phyloP scores from a whole-genome alignment of 306 rosid genomes.

The Carpinus viminea region DNA sequence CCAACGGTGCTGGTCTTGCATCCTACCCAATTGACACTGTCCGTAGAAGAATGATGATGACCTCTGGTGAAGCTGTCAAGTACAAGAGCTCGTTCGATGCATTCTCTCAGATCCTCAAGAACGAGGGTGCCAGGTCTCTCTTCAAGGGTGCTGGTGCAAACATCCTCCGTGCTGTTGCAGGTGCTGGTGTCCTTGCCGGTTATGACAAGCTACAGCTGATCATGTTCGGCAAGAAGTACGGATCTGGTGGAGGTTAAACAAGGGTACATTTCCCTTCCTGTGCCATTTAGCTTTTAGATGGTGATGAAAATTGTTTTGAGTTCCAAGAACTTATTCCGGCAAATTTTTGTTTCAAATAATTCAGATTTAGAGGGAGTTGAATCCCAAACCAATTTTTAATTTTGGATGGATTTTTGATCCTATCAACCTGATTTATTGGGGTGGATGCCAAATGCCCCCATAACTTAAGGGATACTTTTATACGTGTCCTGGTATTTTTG shows the following conservation, averaged over 20 bases:
- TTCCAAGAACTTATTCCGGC: conserved; percentile 56
- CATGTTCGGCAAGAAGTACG: conserved; percentile 80
- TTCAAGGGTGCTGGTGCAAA: conserved; percentile 97
- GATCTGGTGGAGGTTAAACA: conserved; percentile 70
- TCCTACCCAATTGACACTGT: conserved; percentile 95
- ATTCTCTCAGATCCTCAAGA: conserved; percentile 71
- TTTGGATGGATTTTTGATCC: conserved; percentile 35
- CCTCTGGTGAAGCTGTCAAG: conserved; percentile 94
- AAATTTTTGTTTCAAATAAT: conserved; percentile 69
- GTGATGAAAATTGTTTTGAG: conserved; percentile 71
- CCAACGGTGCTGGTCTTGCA: conserved; percentile 89
- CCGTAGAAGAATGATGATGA: conserved; percentile 99
- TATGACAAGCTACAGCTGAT: conserved; percentile 85
- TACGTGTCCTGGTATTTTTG: neutral
- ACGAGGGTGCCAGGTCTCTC: conserved; percentile 83
- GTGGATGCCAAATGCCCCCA: conserved; percentile 37
- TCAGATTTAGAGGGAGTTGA: conserved; percentile 54
- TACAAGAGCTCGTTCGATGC: conserved; percentile 84
- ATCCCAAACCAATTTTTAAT: conserved; percentile 49
- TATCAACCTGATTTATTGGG: conserved; percentile 43
- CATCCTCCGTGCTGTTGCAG: conserved; percentile 86
- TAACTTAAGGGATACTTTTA: conserved; percentile 15
- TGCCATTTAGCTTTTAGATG: conserved; percentile 52
- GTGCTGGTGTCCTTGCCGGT: conserved; percentile 97
- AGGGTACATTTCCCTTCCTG: conserved; percentile 4